Evolutionary conservation across 1,139 yeast genomes (phyloP), one percentile per base, ranked within the genome.

Genomic region (Yamadazyma songkhlaensis): DNA sequence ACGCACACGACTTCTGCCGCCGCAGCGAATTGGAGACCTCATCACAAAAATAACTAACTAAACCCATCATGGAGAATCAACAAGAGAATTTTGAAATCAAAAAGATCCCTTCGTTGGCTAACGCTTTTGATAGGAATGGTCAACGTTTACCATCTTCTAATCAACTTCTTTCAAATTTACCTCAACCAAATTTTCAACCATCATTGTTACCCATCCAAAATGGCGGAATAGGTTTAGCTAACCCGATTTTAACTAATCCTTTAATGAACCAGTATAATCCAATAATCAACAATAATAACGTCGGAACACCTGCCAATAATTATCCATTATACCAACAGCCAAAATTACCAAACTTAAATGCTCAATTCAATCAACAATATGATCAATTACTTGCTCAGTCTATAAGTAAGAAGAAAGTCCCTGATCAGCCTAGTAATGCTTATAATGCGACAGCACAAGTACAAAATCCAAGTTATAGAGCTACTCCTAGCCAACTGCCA

Each of bases 331-430:
- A 24, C 7, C 37, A 10, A 7, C 23, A 17, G n/a, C 15, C n/a
- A 4, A 29, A 20, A 3, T 31, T 23, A 23, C 32, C 32, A 17
- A 23, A 14, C 13, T 23, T 24, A 14, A 23, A 23, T 23, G n/a
- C 9, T 6, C 27, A 6, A 14, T 37, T 37, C 27, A 30, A 32
- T 30, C 40, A 37, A 30, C 40, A 34, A 21, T 37, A 37, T 31
- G 36, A 37, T 31, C 40, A 37, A 24, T 31, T 37, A 23, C 31
- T 37, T 22, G 30, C 40, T 6, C 40, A 34, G 13, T 33, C 40
- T 2, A 30, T 33, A 29, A 23, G 36, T 17, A 21, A 13, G 25
- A 13, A 31, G 11, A 24, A 33, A n/a, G n/a, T 10, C 6, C 28
- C 28, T 7, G 20, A 24, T 25, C 14, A 4, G 14, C 29, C 29